phyloP scores from a whole-genome alignment of 768 basidiomycete genomes.

The Suillus weaverae region DNA sequence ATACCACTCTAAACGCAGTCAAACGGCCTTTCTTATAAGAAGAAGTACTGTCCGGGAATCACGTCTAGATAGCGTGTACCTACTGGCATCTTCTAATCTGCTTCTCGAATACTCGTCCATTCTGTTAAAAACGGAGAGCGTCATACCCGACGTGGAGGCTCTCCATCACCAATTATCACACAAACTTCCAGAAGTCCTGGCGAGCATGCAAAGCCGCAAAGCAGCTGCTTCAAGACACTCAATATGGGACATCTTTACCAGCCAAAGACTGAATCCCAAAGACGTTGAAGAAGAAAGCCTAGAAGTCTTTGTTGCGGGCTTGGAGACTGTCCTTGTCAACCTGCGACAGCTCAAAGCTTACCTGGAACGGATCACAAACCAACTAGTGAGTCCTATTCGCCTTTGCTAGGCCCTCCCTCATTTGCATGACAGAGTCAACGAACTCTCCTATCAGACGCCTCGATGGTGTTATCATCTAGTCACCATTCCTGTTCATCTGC shows the following conservation, averaged over 20 bases:
- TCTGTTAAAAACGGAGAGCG: slow-evolving; percentile 19
- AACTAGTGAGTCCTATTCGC: slow-evolving; percentile 22
- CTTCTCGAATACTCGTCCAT: slow-evolving; percentile 34
- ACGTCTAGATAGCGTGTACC: slow-evolving; percentile 27
- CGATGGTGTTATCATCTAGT: neutral
- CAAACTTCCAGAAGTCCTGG: neutral
- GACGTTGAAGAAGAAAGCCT: slow-evolving; percentile 12
- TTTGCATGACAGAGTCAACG: neutral
- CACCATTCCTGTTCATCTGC: neutral
- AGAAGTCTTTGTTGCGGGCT: slow-evolving; percentile 16
- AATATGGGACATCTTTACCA: neutral
- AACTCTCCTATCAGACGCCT: neutral
- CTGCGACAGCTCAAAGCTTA: slow-evolving; percentile 22
- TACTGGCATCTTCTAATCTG: slow-evolving; percentile 31
- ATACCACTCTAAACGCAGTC: slow-evolving; percentile 16
- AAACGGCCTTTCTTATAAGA: neutral
- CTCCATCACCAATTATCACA: slow-evolving; percentile 17
- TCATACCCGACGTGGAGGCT: slow-evolving; percentile 18
- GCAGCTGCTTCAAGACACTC: slow-evolving; percentile 10
- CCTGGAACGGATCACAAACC: slow-evolving; percentile 30
- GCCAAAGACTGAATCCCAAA: slow-evolving; percentile 2
- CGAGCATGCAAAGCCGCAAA: neutral
- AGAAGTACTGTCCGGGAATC: slow-evolving; percentile 9
- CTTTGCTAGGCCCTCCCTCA: slow-evolving; percentile 17
- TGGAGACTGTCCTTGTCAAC: slow-evolving; percentile 24